Conservation (phyloP, 83 land plant genomes). For the Isoetes engelmannii region DNA sequence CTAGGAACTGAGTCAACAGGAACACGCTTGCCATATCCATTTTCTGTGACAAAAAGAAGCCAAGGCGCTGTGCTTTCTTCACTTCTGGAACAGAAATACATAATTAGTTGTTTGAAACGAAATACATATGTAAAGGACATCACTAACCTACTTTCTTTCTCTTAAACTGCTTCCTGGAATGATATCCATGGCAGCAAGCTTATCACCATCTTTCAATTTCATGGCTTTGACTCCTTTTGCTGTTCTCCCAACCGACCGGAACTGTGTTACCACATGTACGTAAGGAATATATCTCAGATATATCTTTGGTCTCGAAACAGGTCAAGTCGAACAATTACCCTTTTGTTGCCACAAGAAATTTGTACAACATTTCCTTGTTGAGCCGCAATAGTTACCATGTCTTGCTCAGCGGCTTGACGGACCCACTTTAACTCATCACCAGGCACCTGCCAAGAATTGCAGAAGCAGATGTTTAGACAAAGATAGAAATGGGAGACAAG, state of each 20-base stretch:
- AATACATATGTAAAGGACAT: too few relatives aligned
- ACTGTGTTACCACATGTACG: too few relatives aligned
- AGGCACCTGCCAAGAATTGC: constrained; percentile 45
- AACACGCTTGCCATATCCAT: constrained; percentile 89
- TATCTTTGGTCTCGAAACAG: too few relatives aligned
- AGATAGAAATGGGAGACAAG: background rate
- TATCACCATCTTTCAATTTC: constrained; percentile 66
- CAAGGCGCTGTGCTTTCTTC: constrained; percentile 53
- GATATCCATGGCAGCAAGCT: constrained; percentile 84
- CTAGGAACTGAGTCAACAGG: constrained; percentile 57
- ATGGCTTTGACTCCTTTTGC: constrained; percentile 72
- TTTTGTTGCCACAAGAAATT: constrained; percentile 44
- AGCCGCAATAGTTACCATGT: constrained; percentile 75
- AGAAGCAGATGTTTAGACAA: constrained; percentile 2
- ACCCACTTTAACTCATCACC: constrained; percentile 99
- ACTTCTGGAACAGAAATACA: background rate
- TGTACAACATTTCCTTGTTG: constrained; percentile 63
- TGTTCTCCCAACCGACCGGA: constrained; percentile 63
- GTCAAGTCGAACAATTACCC: constrained; percentile 34
- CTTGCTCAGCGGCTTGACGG: constrained; percentile 64
- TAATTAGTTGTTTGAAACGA: too few relatives aligned
- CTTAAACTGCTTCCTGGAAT: too few relatives aligned
- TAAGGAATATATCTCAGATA: too few relatives aligned
- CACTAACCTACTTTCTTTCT: too few relatives aligned
- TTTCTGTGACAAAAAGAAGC: constrained; percentile 81